phyloP scores from a whole-genome alignment of 805 yeast genomes.

The Debaryomyces tyrocola region DNA sequence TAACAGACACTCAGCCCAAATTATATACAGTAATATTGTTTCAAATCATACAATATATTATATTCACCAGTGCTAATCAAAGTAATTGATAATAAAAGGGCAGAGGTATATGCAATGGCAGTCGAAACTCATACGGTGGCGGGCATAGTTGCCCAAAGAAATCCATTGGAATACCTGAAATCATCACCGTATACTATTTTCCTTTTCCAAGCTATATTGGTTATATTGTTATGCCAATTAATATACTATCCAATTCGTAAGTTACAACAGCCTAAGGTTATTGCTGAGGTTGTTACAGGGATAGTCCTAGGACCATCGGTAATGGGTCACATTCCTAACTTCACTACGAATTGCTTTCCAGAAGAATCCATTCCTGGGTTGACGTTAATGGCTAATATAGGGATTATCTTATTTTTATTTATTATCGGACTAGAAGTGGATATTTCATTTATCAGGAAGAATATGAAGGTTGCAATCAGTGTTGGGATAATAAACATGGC shows the following conservation, averaged over 20 bases:
- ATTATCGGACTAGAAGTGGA: conserved; percentile 82
- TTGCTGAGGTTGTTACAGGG: conserved; percentile 80
- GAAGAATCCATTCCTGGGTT: conserved; percentile 59
- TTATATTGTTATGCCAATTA: conserved; percentile 58
- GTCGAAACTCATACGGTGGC: conserved; percentile 45
- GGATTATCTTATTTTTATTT: conserved; percentile 72
- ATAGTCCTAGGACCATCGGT: conserved; percentile 75
- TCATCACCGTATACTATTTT: conserved; percentile 66
- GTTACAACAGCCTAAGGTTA: conserved; percentile 75
- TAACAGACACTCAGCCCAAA: too few relatives aligned
- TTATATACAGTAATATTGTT: too few relatives aligned
- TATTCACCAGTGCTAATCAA: too few relatives aligned
- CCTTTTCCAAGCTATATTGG: conserved; percentile 65
- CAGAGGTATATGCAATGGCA: conserved; percentile 22
- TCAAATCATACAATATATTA: too few relatives aligned
- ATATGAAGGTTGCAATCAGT: conserved; percentile 58
- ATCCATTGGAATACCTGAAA: conserved; percentile 62
- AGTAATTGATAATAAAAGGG: too few relatives aligned
- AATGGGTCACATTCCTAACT: conserved; percentile 68
- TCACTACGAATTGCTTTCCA: conserved; percentile 67
- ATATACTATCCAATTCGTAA: conserved; percentile 60
- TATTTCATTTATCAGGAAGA: conserved; percentile 58
- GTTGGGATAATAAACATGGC: conserved; percentile 76
- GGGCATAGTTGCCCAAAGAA: conserved; percentile 70
- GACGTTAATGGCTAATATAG: conserved; percentile 69